Evolutionary conservation across 495 filamentous ascomycete species (phyloP), one percentile per base, ranked within the genome.

Genomic region (Astrothelium subdiscretum): DNA sequence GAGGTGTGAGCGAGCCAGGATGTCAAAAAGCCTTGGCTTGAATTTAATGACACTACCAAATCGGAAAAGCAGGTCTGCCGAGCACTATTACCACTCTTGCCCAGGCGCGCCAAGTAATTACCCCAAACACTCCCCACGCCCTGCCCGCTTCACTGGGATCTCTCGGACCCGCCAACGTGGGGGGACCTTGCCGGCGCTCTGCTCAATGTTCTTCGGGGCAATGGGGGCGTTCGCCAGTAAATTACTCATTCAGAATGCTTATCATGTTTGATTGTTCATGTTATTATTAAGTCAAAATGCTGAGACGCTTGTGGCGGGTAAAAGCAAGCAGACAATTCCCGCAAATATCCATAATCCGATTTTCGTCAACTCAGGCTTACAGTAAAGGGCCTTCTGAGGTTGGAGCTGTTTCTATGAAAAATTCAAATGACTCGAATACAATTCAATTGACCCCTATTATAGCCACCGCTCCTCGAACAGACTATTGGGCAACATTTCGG

Each of bases 401-500:
- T 62, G 54, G 64, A 54, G 62, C 61, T 62, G 29, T 54, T 18
- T 58, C 42, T 0, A 40, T 48, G 24, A 24, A 11, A 31, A 13
- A 24, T 63, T 29, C 20, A 32, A 32, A 11, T 26, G 61, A 12
- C 29, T 57, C 48, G 58, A 31, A 32, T 26, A 32, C 26, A 63
- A 57, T 5, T 18, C 20, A 8, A 32, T n/a, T 66, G 29, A 66
- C 51, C n/a, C 15, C 20, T 26, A 8, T 3, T 38, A 6, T 51
- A 92, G 89, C 88, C 89, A 13, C 82, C 88, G 11, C 77, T 94
- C 31, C 75, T 91, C 44, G 79, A 87, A 31, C 77, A 83, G 60
- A 96, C 92, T 1, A 81, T 95, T 57, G 87, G 89, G 1, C 80
- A 91, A 60, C 89, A 97, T 69, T 95, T 97, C 60, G 77, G 82